Percentiles rank a stretch among this genome's conserved stretches.
Evolutionary conservation across 257 asterid genomes (phyloP).

Genomic region (Gardenia jasminoides): DNA sequence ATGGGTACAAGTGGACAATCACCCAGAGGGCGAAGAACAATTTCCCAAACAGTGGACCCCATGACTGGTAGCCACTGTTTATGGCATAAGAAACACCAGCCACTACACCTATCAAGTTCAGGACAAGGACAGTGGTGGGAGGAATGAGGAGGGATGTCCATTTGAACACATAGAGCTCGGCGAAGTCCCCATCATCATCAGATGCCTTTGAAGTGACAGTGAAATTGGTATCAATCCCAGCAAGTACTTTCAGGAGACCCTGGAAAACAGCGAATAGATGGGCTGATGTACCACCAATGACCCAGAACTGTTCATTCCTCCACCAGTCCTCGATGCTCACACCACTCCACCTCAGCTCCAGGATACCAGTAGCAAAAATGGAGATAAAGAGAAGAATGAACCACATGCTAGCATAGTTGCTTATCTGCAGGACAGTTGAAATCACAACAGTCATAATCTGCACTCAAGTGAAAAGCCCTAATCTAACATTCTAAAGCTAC

Average conservation of each 20-base stretch:
- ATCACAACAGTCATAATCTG: neutral
- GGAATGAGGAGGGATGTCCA: conserved; percentile 91
- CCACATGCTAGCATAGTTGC: conserved; percentile 87
- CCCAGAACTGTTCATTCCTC: conserved; percentile 98
- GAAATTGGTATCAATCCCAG: conserved; percentile 87
- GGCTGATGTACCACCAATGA: conserved; percentile 94
- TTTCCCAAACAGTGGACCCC: conserved; percentile 88
- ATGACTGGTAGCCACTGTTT: conserved; percentile 87
- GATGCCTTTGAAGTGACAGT: conserved; percentile 87
- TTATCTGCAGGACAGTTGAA: conserved; percentile 53
- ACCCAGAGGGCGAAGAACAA: conserved; percentile 87
- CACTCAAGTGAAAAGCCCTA: neutral
- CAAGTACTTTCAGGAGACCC: conserved; percentile 83
- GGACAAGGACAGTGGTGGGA: conserved; percentile 75
- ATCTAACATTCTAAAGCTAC: neutral
- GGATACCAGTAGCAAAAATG: conserved; percentile 74
- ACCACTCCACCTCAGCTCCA: conserved; percentile 91
- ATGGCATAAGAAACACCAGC: conserved; percentile 87
- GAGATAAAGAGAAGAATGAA: conserved; percentile 79
- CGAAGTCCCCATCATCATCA: conserved; percentile 73
- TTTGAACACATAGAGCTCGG: conserved; percentile 78
- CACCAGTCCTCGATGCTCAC: conserved; percentile 88
- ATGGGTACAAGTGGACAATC: conserved; percentile 81
- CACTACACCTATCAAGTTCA: conserved; percentile 80
- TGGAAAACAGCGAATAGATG: conserved; percentile 94